A percentile compares a stretch with the other conserved stretches of the same genome.
Conservation (phyloP, 768 basidiomycete species). For the Serendipita sp. region DNA sequence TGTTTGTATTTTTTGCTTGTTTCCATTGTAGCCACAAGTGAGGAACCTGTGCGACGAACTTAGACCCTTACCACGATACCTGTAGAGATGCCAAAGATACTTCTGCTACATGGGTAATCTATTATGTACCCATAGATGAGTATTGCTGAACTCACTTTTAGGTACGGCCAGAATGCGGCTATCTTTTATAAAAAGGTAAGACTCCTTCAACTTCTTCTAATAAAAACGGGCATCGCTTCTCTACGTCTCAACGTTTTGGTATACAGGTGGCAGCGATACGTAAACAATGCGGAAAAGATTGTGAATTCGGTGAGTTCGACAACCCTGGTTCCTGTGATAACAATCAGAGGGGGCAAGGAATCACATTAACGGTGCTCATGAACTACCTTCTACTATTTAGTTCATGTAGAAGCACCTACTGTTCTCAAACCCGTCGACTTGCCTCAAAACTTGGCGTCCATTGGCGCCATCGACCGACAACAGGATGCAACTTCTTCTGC, state of each 20-base stretch:
- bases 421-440: slow-evolving; percentile 53
- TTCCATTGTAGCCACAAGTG: too few relatives aligned
- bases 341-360: not conserved
- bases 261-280: slow-evolving; percentile 53
- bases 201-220: not conserved
- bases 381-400: slow-evolving; percentile 21
- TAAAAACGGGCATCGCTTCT: not conserved
- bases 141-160: slow-evolving; percentile 15
- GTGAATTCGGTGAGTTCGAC: slow-evolving; percentile 41
- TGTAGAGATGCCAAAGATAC: too few relatives aligned
- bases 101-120: too few relatives aligned
- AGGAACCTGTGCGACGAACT: too few relatives aligned
- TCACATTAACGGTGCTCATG: not conserved
- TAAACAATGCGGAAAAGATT: slow-evolving; percentile 45
- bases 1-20: too few relatives aligned
- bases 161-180: slow-evolving; percentile 55
- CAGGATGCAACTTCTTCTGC: not conserved
- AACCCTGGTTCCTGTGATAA: slow-evolving; percentile 4
- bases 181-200: slow-evolving; percentile 60
- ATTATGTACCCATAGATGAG: not conserved
- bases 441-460: slow-evolving; percentile 21
- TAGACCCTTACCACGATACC: too few relatives aligned
- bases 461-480: slow-evolving; percentile 28
- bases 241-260: not conserved
- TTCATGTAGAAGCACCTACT: slow-evolving; percentile 58